phyloP scores from a whole-genome alignment of 1,139 yeast species.

The Chernovozyma sophiae-reginae region DNA sequence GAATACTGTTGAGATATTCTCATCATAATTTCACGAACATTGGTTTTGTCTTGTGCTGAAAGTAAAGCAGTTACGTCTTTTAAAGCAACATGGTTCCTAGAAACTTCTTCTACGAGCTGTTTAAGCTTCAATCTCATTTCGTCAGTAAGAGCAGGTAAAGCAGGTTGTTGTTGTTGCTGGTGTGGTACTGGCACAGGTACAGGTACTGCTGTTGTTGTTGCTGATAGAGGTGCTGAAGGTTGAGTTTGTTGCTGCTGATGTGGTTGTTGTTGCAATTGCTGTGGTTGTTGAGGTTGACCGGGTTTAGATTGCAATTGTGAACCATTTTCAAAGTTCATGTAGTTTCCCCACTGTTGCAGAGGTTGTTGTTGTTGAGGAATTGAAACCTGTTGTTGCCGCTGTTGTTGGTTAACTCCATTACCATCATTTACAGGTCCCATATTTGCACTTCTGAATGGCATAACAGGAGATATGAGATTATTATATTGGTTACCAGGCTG shows the following conservation, averaged over 20 bases:
- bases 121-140: constrained; percentile 50
- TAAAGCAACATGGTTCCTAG: constrained; percentile 60
- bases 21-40: constrained; percentile 56
- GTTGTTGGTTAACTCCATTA: not conserved
- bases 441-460: constrained; percentile 1
- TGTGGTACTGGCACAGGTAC: constrained; percentile 5
- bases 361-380: constrained; percentile 8
- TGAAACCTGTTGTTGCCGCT: constrained; percentile 1
- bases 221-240: no score
- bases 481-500: constrained; percentile 3
- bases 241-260: constrained; percentile 6
- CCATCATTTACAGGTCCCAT: not conserved
- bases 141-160: constrained; percentile 38
- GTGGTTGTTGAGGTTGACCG: no score
- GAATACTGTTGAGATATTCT: constrained; percentile 60
- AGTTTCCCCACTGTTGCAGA: constrained; percentile 14
- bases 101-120: constrained; percentile 64
- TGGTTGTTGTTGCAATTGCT: no score
- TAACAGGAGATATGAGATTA: constrained; percentile 1
- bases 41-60: constrained; percentile 59
- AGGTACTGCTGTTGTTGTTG: no score
- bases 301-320: not conserved
- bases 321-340: not conserved
- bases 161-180: constrained; percentile 7
- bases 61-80: constrained; percentile 61